Conservation (phyloP, 2,329 filamentous ascomycete species). For the Monosporascus sp. region DNA sequence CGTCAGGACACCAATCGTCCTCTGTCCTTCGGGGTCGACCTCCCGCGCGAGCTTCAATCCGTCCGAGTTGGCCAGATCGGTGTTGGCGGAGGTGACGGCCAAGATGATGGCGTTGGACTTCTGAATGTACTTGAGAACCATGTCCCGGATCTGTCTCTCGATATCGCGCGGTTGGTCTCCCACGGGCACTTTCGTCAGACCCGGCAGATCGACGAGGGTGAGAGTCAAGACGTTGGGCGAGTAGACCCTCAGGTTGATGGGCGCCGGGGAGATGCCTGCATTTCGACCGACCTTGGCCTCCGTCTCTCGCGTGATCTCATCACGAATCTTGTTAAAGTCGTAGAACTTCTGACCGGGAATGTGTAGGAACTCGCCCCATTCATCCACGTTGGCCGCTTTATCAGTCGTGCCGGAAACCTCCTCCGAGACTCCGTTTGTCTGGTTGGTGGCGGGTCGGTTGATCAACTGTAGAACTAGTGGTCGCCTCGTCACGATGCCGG, state of each 20-base stretch:
- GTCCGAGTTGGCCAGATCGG: slow-evolving; percentile 97
- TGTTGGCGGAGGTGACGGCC: slow-evolving; percentile 93
- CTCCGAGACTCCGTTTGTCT: slow-evolving; percentile 69
- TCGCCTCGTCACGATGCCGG: slow-evolving; percentile 93
- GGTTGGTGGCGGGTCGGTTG: slow-evolving; percentile 66
- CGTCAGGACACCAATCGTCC: slow-evolving; percentile 96
- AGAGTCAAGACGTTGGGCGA: slow-evolving; percentile 96
- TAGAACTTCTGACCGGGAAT: slow-evolving; percentile 95
- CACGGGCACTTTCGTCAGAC: slow-evolving; percentile 93
- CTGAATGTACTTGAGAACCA: slow-evolving; percentile 97
- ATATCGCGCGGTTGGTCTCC: slow-evolving; percentile 96
- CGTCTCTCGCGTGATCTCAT: slow-evolving; percentile 95
- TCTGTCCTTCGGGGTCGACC: slow-evolving; percentile 94
- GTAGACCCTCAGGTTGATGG: slow-evolving; percentile 97
- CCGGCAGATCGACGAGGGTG: slow-evolving; percentile 92
- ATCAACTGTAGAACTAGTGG: slow-evolving; percentile 97
- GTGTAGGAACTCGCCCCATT: slow-evolving; percentile 99
- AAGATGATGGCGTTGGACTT: slow-evolving; percentile 98
- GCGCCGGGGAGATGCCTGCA: slow-evolving; percentile 90
- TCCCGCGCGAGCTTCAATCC: slow-evolving; percentile 93
- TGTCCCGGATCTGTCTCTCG: slow-evolving; percentile 92
- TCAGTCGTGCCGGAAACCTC: slow-evolving; percentile 66
- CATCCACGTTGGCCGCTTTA: slow-evolving; percentile 84
- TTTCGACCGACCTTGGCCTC: slow-evolving; percentile 95
- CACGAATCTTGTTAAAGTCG: slow-evolving; percentile 97